These are phyloP conservation scores for Andrographis paniculata DNA, from an alignment of 305 asterid genomes.

Conservation along the genomic window DNA sequence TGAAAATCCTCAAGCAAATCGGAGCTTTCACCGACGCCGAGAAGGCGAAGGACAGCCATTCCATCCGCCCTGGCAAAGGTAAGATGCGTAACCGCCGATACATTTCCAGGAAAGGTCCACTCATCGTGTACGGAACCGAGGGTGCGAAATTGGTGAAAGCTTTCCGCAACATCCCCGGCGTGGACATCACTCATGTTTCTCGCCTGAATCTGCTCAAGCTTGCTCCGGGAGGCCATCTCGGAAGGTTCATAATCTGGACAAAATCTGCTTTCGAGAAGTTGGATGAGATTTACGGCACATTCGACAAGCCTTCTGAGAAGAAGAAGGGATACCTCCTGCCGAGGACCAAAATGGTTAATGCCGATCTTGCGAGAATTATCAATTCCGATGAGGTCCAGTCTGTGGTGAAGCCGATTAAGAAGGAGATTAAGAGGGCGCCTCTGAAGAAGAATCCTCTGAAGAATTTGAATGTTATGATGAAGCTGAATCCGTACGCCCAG, in stretches of 20 bases:
- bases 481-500: constrained; percentile 74
- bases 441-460: constrained; percentile 72
- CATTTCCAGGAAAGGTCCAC: constrained; percentile 65
- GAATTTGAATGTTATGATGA: constrained; percentile 61
- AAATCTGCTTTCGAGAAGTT: constrained; percentile 71
- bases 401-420: constrained; percentile 80
- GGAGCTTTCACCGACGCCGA: constrained; percentile 74
- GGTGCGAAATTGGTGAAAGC: constrained; percentile 80
- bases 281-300: constrained; percentile 66
- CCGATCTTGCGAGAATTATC: constrained; percentile 78
- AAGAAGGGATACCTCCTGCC: constrained; percentile 77
- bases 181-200: constrained; percentile 56
- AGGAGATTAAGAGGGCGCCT: constrained; percentile 54
- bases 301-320: constrained; percentile 60
- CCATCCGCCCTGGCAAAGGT: constrained; percentile 75
- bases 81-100: constrained; percentile 80
- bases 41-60: constrained; percentile 70
- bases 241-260: constrained; percentile 74
- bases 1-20: constrained; percentile 50
- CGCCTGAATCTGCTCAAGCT: constrained; percentile 58
- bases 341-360: constrained; percentile 78
- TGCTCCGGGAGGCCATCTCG: constrained; percentile 84
- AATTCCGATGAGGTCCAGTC: constrained; percentile 90
- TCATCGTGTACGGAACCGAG: constrained; percentile 69
- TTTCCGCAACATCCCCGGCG: constrained; percentile 74